Percentiles rank a stretch among this genome's conserved stretches.
Evolutionary conservation across 257 asterid species (phyloP).

Genomic region (Echium plantagineum): DNA sequence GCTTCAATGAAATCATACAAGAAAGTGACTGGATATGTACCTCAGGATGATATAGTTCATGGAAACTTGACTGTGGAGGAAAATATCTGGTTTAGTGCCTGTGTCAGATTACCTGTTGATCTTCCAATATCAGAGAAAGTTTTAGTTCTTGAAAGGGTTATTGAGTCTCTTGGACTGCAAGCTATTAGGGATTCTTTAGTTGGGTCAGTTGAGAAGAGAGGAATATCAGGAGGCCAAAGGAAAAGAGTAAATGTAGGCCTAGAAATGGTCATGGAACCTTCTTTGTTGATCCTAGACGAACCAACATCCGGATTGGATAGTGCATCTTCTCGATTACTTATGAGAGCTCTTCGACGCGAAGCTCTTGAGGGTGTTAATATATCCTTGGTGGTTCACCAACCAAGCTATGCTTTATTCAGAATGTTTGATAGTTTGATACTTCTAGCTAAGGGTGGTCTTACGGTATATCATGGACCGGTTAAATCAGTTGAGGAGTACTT

Average conservation of each 20-base stretch:
- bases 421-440: constrained; percentile 95
- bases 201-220: constrained; percentile 93
- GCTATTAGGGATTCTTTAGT: constrained; percentile 80
- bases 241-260: constrained; percentile 95
- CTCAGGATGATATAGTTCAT: constrained; percentile 96
- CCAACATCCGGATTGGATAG: constrained; percentile 99
- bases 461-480: constrained; percentile 86
- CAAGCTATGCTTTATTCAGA: constrained; percentile 90
- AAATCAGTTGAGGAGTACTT: constrained; percentile 94
- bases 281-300: constrained; percentile 87
- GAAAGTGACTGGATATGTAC: constrained; percentile 83
- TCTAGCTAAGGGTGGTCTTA: constrained; percentile 95
- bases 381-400: constrained; percentile 97
- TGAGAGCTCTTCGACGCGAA: constrained; percentile 96
- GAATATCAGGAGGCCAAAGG: constrained; percentile 97
- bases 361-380: constrained; percentile 97
- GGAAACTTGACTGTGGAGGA: constrained; percentile 98
- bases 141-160: constrained; percentile 84
- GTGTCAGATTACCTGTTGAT: constrained; percentile 82
- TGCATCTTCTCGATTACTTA: constrained; percentile 77
- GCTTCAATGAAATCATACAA: constrained; percentile 78
- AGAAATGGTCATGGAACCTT: constrained; percentile 99
- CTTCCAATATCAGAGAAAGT: constrained; percentile 73
- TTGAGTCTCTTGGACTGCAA: constrained; percentile 88
- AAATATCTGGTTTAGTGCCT: constrained; percentile 98